Evolutionary conservation across 768 basidiomycete genomes (phyloP), one percentile per base, ranked within the genome.

Genomic region (Phlegmacium glaucopus): DNA sequence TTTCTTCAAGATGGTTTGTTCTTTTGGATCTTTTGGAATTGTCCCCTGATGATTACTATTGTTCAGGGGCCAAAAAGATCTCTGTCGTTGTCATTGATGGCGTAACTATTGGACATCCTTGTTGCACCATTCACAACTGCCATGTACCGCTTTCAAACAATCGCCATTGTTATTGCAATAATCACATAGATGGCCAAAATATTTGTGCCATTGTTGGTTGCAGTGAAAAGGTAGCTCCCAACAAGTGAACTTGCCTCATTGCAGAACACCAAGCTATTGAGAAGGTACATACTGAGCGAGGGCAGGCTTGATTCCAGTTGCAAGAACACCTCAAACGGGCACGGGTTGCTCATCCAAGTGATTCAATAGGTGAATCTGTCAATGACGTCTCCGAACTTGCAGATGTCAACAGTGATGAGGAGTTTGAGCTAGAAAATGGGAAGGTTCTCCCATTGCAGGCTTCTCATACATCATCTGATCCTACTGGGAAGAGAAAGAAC

Each of bases 61-160:
- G 17, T 43, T 6, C 34, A 43, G 16, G 12, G 32, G 12, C 22
- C 27, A 12, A 29, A 12, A 17, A n/a, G 6, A 42, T 49, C 9
- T 49, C 34, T 27, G 45, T 46, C 17, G 46, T 48, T 26, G 51
- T 56, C 27, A 47, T 52, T 15, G 55, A 56, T 40, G 51, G 55
- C 1, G 42, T 50, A 4, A 53, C 42, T 2, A 25, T 56, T 26
- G 55, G 48, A 8, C 49, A 42, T 28, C 48, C 49, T 22, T 53
- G 51, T 15, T 56, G 55, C 16, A 39, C 18, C 3, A 43, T 41
- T 16, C 49, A 26, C 8, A 32, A 51, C 43, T 56, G 55, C 40
- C 38, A 45, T n/a, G 30, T 6, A 22, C 22, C 5, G 22, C 22
- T 22, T 22, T 22, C 22, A 22, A 22, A 22, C 2, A 22, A 22